Evolutionary conservation across 495 filamentous ascomycete species (phyloP).

Genomic region (Evernia prunastri): DNA sequence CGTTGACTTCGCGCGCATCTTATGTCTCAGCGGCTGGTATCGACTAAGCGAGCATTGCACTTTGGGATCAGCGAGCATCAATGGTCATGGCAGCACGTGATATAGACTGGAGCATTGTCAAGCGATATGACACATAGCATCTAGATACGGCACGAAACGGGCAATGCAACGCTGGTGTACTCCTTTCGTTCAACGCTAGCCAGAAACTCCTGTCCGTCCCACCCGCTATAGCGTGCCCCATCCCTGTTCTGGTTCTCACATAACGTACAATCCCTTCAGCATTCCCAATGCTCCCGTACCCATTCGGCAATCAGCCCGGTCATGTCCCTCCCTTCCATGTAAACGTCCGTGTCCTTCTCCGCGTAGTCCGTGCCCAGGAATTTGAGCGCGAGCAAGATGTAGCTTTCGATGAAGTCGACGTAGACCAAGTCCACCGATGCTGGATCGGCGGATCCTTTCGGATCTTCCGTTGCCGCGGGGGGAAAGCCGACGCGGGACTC

Average conservation of each 20-base stretch:
- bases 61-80: not conserved
- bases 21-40: not conserved
- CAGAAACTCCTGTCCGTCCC: not conserved
- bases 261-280: conserved; percentile 29
- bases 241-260: not conserved
- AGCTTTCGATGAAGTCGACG: conserved; percentile 80
- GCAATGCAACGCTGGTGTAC: not conserved
- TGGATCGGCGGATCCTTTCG: conserved; percentile 33
- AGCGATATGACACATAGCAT: not conserved
- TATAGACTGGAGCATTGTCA: not conserved
- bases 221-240: not conserved
- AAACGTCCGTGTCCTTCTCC: conserved; percentile 53
- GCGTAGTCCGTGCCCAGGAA: conserved; percentile 54
- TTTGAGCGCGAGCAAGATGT: conserved; percentile 64
- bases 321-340: conserved; percentile 59
- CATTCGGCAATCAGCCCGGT: conserved; percentile 69
- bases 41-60: not conserved
- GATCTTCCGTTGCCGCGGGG: not conserved
- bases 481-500: conserved; percentile 56
- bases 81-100: not conserved
- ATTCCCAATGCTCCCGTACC: conserved; percentile 72
- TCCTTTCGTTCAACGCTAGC: not conserved
- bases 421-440: conserved; percentile 80
- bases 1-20: not conserved
- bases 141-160: not conserved